Base-by-base conservation (phyloP, 805 yeast genomes). In the Kockiozyma suomiensis region DNA sequence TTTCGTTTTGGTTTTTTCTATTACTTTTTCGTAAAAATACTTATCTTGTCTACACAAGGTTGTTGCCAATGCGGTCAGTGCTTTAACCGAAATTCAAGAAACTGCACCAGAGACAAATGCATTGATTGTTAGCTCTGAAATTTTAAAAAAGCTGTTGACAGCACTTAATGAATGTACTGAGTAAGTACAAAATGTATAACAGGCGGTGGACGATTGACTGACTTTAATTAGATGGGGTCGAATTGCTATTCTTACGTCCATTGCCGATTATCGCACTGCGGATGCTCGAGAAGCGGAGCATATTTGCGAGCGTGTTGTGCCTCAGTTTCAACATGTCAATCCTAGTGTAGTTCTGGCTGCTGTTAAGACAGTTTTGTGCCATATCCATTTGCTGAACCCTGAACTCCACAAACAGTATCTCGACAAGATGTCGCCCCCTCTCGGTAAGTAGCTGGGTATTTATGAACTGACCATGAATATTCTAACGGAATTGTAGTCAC, bases 121-220 rank as follows among this genome's bases (percentile, higher is more conserved):
- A 32, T 73, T 84, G 61, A 73, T 73, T 19, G 75, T 81, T 59
- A 76, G 72, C 53, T 66, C 77, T 2, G 71, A 73, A 5, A 70
- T 74, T 3, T 70, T 82, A 37, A 76, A 74, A 53, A 88, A 85
- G 72, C 81, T 94, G 62, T 78, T 94, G 62, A 78, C 85, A 67
- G 96, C 97, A 13, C 79, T 94, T 66, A 93, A 93, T 73, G 99
- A 94, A 76, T 93, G 98, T 76, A 92, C 98, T 0, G 99, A 94
- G 76, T 62, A 52, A n/a, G 62, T 54, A 21, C 4, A 33, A 15
- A 19, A 23, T n/a, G 23, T 32, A 21, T 5, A 17, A 26, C 19
- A 6, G 12, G 13, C 6, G 12, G 19, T 1, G 8, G 49, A 41
- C 25, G 13, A 41, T 32, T 26, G 37, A 50, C 33, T n/a, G 5